Base-by-base conservation (phyloP, 2,329 filamentous ascomycete species). In the Apiospora hydei region DNA sequence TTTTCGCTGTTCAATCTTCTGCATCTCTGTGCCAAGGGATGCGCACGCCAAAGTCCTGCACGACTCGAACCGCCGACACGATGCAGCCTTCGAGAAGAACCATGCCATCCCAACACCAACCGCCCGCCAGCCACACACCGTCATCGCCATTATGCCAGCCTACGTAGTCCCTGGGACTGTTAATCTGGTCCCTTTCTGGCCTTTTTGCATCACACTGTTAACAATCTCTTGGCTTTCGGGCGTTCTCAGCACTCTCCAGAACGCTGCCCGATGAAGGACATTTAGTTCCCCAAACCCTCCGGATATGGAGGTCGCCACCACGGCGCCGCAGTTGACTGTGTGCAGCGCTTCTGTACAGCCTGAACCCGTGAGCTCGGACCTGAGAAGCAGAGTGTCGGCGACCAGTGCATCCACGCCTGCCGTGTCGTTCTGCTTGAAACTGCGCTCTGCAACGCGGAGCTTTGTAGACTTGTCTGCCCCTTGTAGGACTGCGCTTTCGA, bases 71-170 rank as follows among this genome's bases (percentile, higher is more conserved):
- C 1, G 89, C 88, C 10, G 88, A 90, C 2, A 88, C 83, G 3
- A 91, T 82, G 71, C 89, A 91, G 1, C 89, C 89, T 77, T 91
- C 89, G 4, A 91, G 78, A 21, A 91, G 75, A 1, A 91, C 88
- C 88, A 91, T 88, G 3, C 89, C 89, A 77, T 91, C 89, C 89
- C 89, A 91, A 75, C 88, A 91, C 89, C 89, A 91, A 0, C 88
- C 87, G 7, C 89, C 89, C 0, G 84, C 83, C 16, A 91, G 76
- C 84, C 85, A 91, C 0, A 91, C 85, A 53, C 85, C 83, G 10
- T 84, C 83, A 69, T 88, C 81, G 0, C 88, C 88, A 72, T 88
- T 90, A 10, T 78, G 82, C 88, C 88, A 90, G 30, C 26, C 43
- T 44, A 44, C 26, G 3, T 21, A 38, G 7, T n/a, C 16, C 6